Evolutionary conservation across 169 alveolate species (phyloP).

Genomic region (Plasmodium fragile): DNA sequence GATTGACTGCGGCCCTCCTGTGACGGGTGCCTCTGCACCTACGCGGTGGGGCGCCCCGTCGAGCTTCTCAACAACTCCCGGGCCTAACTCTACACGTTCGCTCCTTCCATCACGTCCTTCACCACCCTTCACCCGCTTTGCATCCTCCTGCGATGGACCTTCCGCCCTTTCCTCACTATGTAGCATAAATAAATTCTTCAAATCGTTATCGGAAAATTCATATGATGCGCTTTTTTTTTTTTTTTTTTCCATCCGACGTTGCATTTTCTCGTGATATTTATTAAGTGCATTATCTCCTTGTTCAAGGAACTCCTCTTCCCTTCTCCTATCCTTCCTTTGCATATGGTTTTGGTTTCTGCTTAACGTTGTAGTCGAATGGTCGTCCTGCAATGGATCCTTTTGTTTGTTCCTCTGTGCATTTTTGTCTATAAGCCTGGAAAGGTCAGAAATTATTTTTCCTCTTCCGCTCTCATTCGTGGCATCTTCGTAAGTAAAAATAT

Average conservation of each 20-base stretch:
- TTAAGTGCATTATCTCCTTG: neutral
- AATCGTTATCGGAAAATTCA: slow-evolving; percentile 38
- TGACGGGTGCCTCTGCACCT: neutral
- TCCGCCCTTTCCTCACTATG: slow-evolving; percentile 12
- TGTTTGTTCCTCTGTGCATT: slow-evolving; percentile 19
- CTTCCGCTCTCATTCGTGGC: neutral
- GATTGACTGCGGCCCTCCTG: neutral
- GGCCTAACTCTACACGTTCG: neutral
- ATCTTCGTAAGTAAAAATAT: slow-evolving; percentile 13
- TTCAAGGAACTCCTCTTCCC: neutral
- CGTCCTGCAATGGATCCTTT: neutral
- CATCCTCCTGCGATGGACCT: neutral
- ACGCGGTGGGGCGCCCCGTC: neutral
- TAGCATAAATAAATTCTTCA: slow-evolving; percentile 4
- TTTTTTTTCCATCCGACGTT: slow-evolving; percentile 8
- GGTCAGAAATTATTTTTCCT: slow-evolving; percentile 13
- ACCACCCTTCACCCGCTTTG: neutral
- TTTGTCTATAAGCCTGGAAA: slow-evolving; percentile 23
- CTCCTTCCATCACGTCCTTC: neutral
- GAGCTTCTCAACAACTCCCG: neutral
- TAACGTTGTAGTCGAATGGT: neutral
- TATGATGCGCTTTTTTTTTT: slow-evolving; percentile 2
- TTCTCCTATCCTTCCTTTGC: neutral
- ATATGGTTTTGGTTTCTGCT: neutral
- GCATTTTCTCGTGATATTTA: neutral